Evolutionary conservation across 2,329 filamentous ascomycete genomes (phyloP), one percentile per base, ranked within the genome.

Genomic region (Exophiala xenobiotica): DNA sequence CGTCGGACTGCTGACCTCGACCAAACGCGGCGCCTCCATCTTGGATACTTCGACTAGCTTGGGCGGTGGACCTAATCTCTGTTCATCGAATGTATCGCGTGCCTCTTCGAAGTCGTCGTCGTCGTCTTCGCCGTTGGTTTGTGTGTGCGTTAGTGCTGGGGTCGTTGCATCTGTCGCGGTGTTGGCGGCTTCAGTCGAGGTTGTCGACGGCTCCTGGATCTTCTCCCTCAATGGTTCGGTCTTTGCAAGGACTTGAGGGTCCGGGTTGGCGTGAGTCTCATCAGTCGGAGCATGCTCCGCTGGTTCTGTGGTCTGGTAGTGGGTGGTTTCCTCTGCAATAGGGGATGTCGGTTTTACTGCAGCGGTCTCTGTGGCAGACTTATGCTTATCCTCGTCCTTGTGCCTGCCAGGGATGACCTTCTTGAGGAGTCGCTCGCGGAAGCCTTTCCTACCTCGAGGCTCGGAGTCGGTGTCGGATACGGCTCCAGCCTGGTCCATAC

Each of bases 81-180:
- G 35, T 51, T 63, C 49, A 19, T 58, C 54, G 22, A 63, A 63
- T 1, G 52, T 61, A 38, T 63, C 61, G 19, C 61, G 37, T 3
- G 61, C 56, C 50, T 63, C 61, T 38, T 63, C 61, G 23, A 58
- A 59, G 23, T 63, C 59, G 9, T 61, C 54, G 9, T 61, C 54
- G 12, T 59, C 56, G 40, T 56, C 51, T 22, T 55, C 43, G 18
- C 41, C 53, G 9, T 50, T 49, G 4, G 46, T 56, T 16, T 48
- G 50, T 4, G 50, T 51, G 16, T 46, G 50, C 23, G 53, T 50
- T 18, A 55, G 29, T 14, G 56, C 49, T 7, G 51, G 55, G n/a
- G 55, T 58, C 6, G 52, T 55, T n/a, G 55, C 38, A 3, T 49
- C 46, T 16, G 51, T 57, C 8, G 46, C 43, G 6, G 53, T 51